Conservation (phyloP, 2,329 filamentous ascomycete genomes). For the Rutstroemia sp. region DNA sequence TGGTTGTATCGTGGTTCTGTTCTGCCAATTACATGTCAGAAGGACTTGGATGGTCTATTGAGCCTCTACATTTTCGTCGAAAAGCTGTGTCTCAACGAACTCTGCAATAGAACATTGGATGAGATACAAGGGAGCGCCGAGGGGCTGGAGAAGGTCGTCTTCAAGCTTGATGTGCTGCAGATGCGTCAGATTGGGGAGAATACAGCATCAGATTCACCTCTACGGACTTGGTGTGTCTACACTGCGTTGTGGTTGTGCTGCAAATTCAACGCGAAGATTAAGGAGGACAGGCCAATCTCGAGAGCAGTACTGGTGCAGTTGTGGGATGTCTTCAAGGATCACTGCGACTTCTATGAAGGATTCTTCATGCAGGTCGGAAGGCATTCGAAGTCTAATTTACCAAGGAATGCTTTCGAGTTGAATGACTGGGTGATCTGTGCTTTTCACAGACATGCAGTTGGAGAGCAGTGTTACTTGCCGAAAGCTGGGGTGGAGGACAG, state of each 20-base stretch:
- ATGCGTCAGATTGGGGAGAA: background rate
- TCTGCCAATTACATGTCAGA: background rate
- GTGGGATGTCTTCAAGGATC: background rate
- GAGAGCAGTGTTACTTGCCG: background rate
- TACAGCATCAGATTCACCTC: background rate
- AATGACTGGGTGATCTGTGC: background rate
- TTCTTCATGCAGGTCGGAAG: background rate
- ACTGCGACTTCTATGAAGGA: background rate
- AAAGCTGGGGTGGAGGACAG: too few species aligned
- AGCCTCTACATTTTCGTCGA: conserved; percentile 3
- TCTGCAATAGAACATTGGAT: background rate
- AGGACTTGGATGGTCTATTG: background rate
- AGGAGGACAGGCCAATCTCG: background rate
- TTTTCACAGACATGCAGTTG: background rate
- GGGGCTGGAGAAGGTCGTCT: background rate
- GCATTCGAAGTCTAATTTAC: background rate
- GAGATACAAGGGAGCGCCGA: background rate
- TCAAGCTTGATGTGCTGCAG: background rate
- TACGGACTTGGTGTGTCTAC: background rate
- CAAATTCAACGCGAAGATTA: background rate
- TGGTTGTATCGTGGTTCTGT: conserved; percentile 6
- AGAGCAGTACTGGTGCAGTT: background rate
- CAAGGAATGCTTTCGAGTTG: background rate
- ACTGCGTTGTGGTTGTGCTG: background rate
- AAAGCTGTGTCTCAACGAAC: background rate